Evolutionary conservation across 805 yeast genomes (phyloP).

Genomic region (Ogataea nakhonphanomensis): DNA sequence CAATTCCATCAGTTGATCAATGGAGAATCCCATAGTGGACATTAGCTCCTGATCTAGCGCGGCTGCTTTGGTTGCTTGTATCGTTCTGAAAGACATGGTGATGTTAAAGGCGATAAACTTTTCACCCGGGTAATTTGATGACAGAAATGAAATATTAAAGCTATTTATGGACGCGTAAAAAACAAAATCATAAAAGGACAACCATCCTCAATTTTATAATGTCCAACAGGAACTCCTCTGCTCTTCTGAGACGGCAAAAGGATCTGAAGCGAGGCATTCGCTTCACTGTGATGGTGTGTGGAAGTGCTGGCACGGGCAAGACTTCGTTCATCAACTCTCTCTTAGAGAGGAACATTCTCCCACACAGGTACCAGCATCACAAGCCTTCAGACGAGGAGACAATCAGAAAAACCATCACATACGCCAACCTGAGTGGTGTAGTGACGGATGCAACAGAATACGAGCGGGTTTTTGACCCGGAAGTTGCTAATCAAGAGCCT

Average conservation of each 20-base stretch:
- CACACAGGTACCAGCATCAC: slow-evolving; percentile 51
- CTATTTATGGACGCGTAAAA: slow-evolving; percentile 14
- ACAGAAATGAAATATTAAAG: background rate
- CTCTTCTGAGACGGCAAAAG: slow-evolving; percentile 47
- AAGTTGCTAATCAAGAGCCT: slow-evolving; percentile 59
- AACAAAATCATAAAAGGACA: slow-evolving; percentile 5
- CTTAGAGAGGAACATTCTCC: slow-evolving; percentile 57
- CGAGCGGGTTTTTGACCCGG: slow-evolving; percentile 60
- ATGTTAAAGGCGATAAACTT: background rate
- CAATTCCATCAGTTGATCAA: slow-evolving; percentile 91
- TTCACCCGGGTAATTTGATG: background rate
- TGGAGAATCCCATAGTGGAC: slow-evolving; percentile 72
- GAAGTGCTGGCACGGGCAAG: slow-evolving; percentile 74
- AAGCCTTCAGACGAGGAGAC: slow-evolving; percentile 25
- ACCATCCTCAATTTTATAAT: slow-evolving; percentile 4
- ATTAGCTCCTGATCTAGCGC: slow-evolving; percentile 80
- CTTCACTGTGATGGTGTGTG: slow-evolving; percentile 70
- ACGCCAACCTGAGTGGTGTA: slow-evolving; percentile 56
- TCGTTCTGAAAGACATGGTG: slow-evolving; percentile 35
- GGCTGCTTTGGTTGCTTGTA: slow-evolving; percentile 61
- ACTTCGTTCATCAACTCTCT: slow-evolving; percentile 70
- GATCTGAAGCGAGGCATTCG: slow-evolving; percentile 72
- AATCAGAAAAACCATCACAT: slow-evolving; percentile 50
- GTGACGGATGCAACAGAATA: slow-evolving; percentile 53
- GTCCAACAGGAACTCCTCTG: slow-evolving; percentile 27